Evolutionary conservation across 2,329 filamentous ascomycete species (phyloP), one percentile per base, ranked within the genome.

Genomic region (Aspergillus sp.): DNA sequence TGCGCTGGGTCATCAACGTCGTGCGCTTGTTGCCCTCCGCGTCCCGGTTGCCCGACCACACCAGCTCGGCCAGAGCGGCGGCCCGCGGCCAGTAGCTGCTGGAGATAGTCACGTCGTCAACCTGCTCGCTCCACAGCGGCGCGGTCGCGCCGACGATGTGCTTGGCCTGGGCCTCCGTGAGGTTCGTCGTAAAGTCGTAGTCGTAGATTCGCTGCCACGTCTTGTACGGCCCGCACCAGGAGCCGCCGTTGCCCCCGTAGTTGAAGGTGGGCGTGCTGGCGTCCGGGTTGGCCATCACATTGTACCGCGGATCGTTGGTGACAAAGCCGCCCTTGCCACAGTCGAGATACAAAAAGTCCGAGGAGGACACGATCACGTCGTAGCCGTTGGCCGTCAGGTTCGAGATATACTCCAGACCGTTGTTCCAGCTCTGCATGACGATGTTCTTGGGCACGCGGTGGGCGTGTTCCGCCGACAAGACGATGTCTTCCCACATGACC

Each of bases 131-230:
- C 76, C 78, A 83, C 3, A 83, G 71, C 0, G 80, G 78, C 0
- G 79, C 74, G 34, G 77, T 73, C 23, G 75, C 78, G n/a, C 81
- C 81, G 17, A 81, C 71, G 17, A 83, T 63, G 50, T 80, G 80
- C 45, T 71, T 67, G 34, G 75, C 74, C 58, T 83, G 73, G 0
- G 64, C 57, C 0, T 67, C 68, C 1, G 78, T 79, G 6, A 83
- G 73, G 57, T 76, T 77, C 43, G 65, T 56, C 0, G 78, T 78
- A 63, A 83, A 82, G 68, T 83, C 80, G 64, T 77, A 83, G 71
- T 81, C 73, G 68, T 83, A 83, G 67, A 83, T 82, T 45, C 80
- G 79, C 64, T 83, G 81, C 80, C 80, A 83, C 17, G 79, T 81
- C 65, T 83, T 83, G 73, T 82, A 83, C 0, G 81, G 81, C 0